These are phyloP conservation scores for Hanseniaspora pseudoguilliermondii DNA, from an alignment of 805 yeast species.

Conservation along the genomic window DNA sequence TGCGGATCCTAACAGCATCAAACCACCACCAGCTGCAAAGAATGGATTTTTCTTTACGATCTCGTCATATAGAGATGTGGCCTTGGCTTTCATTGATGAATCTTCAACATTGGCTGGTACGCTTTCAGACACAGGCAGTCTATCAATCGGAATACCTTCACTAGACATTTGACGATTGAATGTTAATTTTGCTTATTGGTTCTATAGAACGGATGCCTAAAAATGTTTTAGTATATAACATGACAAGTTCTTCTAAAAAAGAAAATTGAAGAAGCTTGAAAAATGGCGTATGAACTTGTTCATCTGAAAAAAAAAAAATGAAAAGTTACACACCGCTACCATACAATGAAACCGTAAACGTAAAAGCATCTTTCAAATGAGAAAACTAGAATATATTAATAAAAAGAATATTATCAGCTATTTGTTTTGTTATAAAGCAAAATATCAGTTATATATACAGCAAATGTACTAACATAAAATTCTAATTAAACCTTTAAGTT, in stretches of 20 bases:
- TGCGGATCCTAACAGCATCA: conserved; percentile 88
- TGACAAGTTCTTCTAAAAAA: too few relatives aligned
- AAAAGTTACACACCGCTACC: too few relatives aligned
- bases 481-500: conserved; percentile 11
- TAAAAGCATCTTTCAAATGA: too few relatives aligned
- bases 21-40: conserved; percentile 96
- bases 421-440: too few relatives aligned
- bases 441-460: too few relatives aligned
- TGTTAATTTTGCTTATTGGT: not conserved
- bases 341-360: not conserved
- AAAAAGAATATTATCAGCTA: too few relatives aligned
- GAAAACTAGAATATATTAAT: too few relatives aligned
- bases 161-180: not conserved
- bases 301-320: too few relatives aligned
- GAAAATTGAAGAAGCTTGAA: too few relatives aligned
- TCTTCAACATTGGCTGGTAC: not conserved
- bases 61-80: conserved; percentile 34
- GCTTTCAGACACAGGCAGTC: not conserved
- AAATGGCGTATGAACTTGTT: too few relatives aligned
- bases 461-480: too few relatives aligned
- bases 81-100: conserved; percentile 24
- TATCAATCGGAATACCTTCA: not conserved
- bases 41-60: conserved; percentile 70
- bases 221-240: not conserved
- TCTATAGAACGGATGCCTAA: not conserved